Conservation (phyloP, 345 rosid genomes). For the Limnanthes douglasii region DNA sequence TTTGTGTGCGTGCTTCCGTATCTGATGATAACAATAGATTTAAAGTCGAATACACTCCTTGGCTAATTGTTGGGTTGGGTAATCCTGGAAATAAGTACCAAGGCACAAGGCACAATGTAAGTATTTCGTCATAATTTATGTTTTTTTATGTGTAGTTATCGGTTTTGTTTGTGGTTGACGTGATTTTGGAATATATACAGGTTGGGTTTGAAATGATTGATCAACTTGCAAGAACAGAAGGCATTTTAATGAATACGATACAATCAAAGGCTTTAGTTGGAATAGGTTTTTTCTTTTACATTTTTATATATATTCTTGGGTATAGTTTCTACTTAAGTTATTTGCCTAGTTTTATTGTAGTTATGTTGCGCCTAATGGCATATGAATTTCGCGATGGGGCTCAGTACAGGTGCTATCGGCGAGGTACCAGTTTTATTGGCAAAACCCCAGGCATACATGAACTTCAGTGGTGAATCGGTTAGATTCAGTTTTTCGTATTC, state of each 20-base stretch:
- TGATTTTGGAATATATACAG: conserved; percentile 20
- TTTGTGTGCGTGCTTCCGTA: conserved; percentile 29
- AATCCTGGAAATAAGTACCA: conserved; percentile 91
- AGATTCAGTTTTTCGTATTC: conserved; percentile 13
- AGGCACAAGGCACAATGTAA: conserved; percentile 95
- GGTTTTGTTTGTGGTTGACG: neutral
- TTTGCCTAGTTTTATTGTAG: neutral
- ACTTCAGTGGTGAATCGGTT: conserved; percentile 89
- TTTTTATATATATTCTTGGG: no score
- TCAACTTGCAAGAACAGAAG: conserved; percentile 39
- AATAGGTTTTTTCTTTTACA: conserved; percentile 43
- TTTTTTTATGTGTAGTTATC: neutral
- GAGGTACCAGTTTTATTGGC: conserved; percentile 77
- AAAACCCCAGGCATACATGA: conserved; percentile 92
- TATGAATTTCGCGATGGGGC: conserved; percentile 18
- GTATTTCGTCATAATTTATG: neutral
- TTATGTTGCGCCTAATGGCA: conserved; percentile 11
- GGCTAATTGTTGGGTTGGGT: conserved; percentile 91
- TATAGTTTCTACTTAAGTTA: neutral
- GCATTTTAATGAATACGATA: conserved; percentile 58
- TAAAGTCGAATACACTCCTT: conserved; percentile 72
- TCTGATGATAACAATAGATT: conserved; percentile 19
- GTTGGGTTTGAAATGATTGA: conserved; percentile 94
- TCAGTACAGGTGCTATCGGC: conserved; percentile 72
- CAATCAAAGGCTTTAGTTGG: conserved; percentile 86